Evolutionary conservation across 2,329 filamentous ascomycete species (phyloP), one percentile per base, ranked within the genome.

Genomic region (Claviceps sp.): DNA sequence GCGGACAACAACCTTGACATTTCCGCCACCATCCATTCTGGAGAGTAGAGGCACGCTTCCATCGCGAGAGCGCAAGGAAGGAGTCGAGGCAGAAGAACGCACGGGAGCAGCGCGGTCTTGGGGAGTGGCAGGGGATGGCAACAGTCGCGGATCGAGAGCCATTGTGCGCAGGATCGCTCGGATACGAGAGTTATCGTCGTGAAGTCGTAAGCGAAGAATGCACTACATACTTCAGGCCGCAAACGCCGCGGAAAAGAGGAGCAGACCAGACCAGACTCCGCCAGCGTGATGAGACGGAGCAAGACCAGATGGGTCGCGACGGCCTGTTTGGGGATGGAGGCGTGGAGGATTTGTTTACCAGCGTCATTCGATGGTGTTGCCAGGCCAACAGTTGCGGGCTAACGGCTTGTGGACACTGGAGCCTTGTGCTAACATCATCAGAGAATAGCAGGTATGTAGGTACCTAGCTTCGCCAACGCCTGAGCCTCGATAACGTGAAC

Each of bases 1-100:
- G 64, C 87, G 77, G 55, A 93, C 87, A 34, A 91, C 87, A 30
- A 93, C 87, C 60, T 82, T 78, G 54, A 93, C 87, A 68, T 93
- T 93, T 53, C 85, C 86, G 56, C 82, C 85, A 56, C 76, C 65
- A 62, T 82, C 74, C 73, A 77, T 76, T 64, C 71, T 75, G 59
- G 72, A 71, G 60, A 74, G 72, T 54, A 77, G 67, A 26, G 80
- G 76, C 41, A 82, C 68, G n/a, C 77, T 78, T 49, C 80, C 80
- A 70, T 88, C 84, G 64, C 82, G 79, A 41, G 85, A 85, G 55
- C 87, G 79, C 61, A 91, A 71, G 26, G 86, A 89, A 39, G 87
- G 87, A 54, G 85, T 90, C 51, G 87, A 90, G 48, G 87, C 87
- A 52, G 80, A 84, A 19, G 86, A 89, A 61, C 70, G 73, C 54